Conservation (phyloP, 2,329 filamentous ascomycete genomes). For the Penicillium sp. region DNA sequence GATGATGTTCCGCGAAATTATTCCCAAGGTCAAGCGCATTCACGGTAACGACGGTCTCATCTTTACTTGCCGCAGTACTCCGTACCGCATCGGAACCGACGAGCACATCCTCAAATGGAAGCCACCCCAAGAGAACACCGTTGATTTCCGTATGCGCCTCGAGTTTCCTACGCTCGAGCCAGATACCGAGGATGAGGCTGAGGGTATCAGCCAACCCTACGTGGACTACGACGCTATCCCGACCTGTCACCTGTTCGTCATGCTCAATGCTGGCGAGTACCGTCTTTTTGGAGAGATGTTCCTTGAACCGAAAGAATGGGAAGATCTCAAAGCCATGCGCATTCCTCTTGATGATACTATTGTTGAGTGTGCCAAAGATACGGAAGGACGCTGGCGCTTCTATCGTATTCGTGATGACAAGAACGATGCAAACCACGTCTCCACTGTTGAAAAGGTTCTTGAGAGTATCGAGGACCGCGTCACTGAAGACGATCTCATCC, state of each 20-base stretch:
- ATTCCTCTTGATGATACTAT: conserved; percentile 82
- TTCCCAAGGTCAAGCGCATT: conserved; percentile 67
- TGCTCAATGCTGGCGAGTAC: conserved; percentile 64
- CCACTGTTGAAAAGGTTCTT: conserved; percentile 78
- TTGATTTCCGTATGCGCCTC: conserved; percentile 83
- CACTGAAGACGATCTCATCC: conserved; percentile 74
- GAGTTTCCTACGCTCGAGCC: conserved; percentile 71
- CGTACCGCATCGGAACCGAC: conserved; percentile 89
- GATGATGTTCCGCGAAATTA: conserved; percentile 85
- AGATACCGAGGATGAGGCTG: conserved; percentile 64
- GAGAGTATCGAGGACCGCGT: conserved; percentile 87
- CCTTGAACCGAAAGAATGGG: conserved; percentile 78
- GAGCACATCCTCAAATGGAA: conserved; percentile 97
- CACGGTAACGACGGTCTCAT: conserved; percentile 97
- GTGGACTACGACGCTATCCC: conserved; percentile 79
- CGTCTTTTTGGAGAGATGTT: conserved; percentile 65
- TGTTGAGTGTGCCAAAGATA: conserved; percentile 84
- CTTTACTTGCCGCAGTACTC: conserved; percentile 87
- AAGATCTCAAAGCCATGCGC: conserved; percentile 67
- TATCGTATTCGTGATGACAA: conserved; percentile 94
- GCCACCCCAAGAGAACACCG: conserved; percentile 87
- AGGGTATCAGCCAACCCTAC: conserved; percentile 62
- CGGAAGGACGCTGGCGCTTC: conserved; percentile 73
- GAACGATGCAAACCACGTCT: conserved; percentile 81
- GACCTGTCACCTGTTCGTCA: conserved; percentile 68